A percentile compares a stretch with the other conserved stretches of the same genome.
These are phyloP conservation scores for Barnettozyma sucrosica DNA, from an alignment of 805 yeast species.

Conservation along the genomic window DNA sequence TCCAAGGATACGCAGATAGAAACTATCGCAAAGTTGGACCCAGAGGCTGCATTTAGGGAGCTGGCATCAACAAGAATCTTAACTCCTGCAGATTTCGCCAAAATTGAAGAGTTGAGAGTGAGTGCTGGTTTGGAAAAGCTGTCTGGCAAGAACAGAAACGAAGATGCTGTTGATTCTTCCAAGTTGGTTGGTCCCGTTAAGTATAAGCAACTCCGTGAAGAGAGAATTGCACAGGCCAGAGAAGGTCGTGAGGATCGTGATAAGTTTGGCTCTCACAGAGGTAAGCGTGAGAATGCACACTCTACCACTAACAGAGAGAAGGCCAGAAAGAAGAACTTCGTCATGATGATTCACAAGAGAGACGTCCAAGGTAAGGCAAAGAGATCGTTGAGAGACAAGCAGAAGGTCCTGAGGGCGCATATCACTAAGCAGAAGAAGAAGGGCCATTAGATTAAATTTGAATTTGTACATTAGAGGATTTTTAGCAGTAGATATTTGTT, in stretches of 20 bases:
- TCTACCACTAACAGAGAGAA: slow-evolving; percentile 95
- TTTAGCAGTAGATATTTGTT: background rate
- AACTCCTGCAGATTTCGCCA: slow-evolving; percentile 98
- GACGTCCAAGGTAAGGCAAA: slow-evolving; percentile 92
- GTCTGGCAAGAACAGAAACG: slow-evolving; percentile 62
- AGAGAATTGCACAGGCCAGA: slow-evolving; percentile 75
- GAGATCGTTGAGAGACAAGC: slow-evolving; percentile 86
- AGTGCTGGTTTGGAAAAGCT: slow-evolving; percentile 83
- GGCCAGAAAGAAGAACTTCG: slow-evolving; percentile 96
- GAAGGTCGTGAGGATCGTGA: slow-evolving; percentile 95
- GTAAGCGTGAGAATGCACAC: slow-evolving; percentile 67
- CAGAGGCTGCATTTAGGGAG: slow-evolving; percentile 45
- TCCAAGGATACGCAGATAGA: slow-evolving; percentile 27
- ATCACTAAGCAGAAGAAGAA: slow-evolving; percentile 86
- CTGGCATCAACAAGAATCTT: slow-evolving; percentile 70
- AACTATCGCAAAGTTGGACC: slow-evolving; percentile 31
- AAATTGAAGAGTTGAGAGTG: slow-evolving; percentile 77
- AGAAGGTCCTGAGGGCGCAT: slow-evolving; percentile 79
- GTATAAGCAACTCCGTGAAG: slow-evolving; percentile 84
- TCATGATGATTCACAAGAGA: slow-evolving; percentile 96
- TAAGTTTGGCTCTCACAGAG: slow-evolving; percentile 82
- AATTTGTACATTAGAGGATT: slow-evolving; percentile 6
- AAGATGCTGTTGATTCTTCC: slow-evolving; percentile 80
- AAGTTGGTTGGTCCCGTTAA: slow-evolving; percentile 67
- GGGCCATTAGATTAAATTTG: slow-evolving; percentile 40